Percentiles rank a stretch among this genome's conserved stretches.
Conservation (phyloP, 139 green algal genomes). For the Yamagishiella unicocca region DNA sequence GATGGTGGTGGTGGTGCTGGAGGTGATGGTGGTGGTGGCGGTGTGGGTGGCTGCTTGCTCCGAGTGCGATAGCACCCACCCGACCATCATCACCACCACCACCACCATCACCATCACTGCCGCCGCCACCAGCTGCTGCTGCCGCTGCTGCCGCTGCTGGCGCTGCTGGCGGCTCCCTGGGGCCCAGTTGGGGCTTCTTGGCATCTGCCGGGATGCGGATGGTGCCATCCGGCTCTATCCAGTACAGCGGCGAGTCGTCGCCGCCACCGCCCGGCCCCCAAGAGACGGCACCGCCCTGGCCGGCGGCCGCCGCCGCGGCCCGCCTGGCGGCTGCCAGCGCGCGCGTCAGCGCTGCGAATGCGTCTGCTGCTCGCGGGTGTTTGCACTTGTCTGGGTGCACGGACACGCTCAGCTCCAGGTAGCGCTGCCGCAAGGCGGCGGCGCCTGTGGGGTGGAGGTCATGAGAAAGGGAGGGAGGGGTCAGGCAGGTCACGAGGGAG, state of each 20-base stretch:
- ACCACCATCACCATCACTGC: background rate
- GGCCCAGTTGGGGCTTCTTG: background rate
- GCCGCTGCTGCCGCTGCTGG: no score
- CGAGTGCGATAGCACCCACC: no score
- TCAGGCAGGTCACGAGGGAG: no score
- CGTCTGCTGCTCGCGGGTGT: conserved; percentile 60
- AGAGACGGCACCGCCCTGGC: background rate
- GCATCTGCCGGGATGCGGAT: conserved; percentile 32
- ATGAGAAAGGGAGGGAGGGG: background rate
- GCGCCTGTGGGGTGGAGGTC: background rate
- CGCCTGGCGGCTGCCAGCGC: conserved; percentile 56
- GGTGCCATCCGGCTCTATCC: conserved; percentile 13
- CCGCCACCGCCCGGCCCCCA: background rate
- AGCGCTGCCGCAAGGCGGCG: conserved; percentile 52
- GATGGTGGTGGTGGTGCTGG: no score
- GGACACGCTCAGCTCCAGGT: conserved; percentile 71
- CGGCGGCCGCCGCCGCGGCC: background rate
- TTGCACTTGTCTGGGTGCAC: conserved; percentile 86
- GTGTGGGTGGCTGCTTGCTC: no score
- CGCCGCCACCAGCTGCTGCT: no score
- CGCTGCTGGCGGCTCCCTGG: background rate
- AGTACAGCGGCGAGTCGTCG: background rate
- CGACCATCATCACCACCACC: no score
- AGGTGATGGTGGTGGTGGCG: no score
- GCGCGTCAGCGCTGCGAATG: conserved; percentile 67